phyloP scores from a whole-genome alignment of 1,139 yeast genomes.

The Blastobotrys illinoisensis region DNA sequence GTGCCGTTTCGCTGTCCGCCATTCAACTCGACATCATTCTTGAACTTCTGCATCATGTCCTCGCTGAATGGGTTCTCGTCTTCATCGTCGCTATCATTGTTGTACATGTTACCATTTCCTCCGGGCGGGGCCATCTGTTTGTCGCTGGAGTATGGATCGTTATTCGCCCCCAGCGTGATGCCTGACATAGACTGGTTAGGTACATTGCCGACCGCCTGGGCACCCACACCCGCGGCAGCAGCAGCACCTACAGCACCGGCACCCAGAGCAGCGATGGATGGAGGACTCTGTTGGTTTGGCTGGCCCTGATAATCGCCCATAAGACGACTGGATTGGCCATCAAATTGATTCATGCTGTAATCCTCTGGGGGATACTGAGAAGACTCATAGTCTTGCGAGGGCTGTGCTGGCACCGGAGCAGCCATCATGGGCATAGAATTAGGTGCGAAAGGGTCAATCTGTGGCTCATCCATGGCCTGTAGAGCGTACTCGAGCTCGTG shows the following conservation, averaged over 20 bases:
- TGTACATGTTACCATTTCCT: conserved; percentile 15
- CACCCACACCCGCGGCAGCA: not conserved
- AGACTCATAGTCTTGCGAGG: not conserved
- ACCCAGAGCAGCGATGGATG: not conserved
- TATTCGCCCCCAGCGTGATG: not conserved
- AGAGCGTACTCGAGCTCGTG: conserved; percentile 32
- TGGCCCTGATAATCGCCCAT: not conserved
- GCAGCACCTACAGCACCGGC: conserved; percentile 1
- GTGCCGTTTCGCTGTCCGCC: conserved; percentile 15
- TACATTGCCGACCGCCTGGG: not conserved
- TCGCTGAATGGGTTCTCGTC: conserved; percentile 25
- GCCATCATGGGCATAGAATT: conserved; percentile 1
- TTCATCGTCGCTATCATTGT: conserved; percentile 18
- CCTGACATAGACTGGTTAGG: conserved; percentile 6
- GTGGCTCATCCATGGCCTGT: conserved; percentile 15
- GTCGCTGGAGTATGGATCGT: not conserved
- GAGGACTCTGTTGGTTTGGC: not conserved
- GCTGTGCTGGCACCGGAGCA: conserved; percentile 1
- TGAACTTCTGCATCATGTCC: conserved; percentile 22
- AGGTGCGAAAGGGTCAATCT: conserved; percentile 3
- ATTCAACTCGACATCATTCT: conserved; percentile 23
- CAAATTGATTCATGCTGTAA: not conserved
- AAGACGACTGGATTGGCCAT: not conserved
- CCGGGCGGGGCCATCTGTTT: not conserved
- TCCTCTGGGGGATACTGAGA: not conserved